phyloP scores from a whole-genome alignment of 208 protist genomes.

The Histomonas meleagridis region DNA sequence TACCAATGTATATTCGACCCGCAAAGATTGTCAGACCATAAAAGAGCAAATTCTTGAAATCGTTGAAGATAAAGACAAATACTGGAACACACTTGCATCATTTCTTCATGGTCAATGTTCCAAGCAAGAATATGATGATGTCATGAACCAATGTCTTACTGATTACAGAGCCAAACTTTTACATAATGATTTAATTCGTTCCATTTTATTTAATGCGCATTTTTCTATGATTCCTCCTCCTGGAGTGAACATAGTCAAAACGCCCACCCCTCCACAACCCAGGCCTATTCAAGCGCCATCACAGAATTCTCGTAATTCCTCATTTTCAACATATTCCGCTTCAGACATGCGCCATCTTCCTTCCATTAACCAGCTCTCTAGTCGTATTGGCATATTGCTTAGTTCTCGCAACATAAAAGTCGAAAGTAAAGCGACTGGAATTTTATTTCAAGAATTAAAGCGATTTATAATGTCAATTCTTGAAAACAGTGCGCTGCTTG shows the following conservation, averaged over 20 bases:
- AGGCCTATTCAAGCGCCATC: not conserved
- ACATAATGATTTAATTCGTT: slow-evolving; percentile 28
- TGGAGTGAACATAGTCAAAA: not conserved
- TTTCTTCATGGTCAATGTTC: slow-evolving; percentile 15
- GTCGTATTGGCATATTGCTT: not conserved
- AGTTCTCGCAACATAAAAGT: not conserved
- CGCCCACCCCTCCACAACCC: not conserved
- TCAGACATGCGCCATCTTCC: slow-evolving; percentile 4
- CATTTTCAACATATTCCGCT: not conserved
- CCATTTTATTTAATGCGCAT: slow-evolving; percentile 21
- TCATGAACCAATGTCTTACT: not conserved
- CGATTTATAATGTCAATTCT: not conserved
- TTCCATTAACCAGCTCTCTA: not conserved
- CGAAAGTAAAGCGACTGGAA: not conserved
- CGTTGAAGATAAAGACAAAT: not conserved
- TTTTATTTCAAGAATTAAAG: not conserved
- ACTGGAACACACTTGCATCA: not conserved
- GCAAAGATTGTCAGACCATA: not conserved
- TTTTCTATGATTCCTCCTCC: slow-evolving; percentile 34
- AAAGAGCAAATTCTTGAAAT: not conserved
- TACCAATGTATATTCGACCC: not conserved
- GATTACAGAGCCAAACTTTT: not conserved
- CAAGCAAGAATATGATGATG: not conserved
- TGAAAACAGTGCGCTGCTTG: not conserved
- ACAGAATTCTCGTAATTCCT: too few species aligned